A percentile compares a stretch with the other conserved stretches of the same genome.
Conservation (phyloP, 192 early-diverging fungal genomes). For the Coemansia sp. region DNA sequence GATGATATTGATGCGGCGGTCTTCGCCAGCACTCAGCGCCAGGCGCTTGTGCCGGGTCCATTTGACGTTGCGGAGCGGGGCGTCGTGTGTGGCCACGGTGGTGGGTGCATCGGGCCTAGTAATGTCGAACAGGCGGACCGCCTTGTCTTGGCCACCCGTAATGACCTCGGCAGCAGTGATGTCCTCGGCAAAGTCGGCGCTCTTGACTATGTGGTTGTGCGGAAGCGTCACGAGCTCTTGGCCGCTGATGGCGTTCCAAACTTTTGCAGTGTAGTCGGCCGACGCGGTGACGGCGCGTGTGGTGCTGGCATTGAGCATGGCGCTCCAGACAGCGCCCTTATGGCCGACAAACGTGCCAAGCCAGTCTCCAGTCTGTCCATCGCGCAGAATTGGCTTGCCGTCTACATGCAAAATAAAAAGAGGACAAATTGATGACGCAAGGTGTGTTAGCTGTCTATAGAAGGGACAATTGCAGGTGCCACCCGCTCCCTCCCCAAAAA, state of each 20-base stretch:
- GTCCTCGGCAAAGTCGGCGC: slow-evolving; percentile 77
- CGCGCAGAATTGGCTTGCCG: slow-evolving; percentile 81
- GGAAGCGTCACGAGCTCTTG: slow-evolving; percentile 66
- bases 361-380: slow-evolving; percentile 90
- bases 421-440: background rate
- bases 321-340: slow-evolving; percentile 91
- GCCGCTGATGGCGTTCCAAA: slow-evolving; percentile 86
- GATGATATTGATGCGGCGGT: slow-evolving; percentile 61
- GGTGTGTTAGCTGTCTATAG: background rate
- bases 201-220: slow-evolving; percentile 82
- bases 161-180: slow-evolving; percentile 58
- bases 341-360: slow-evolving; percentile 89
- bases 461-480: background rate
- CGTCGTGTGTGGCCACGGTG: slow-evolving; percentile 37
- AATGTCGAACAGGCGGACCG: slow-evolving; percentile 79
- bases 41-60: slow-evolving; percentile 52
- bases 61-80: slow-evolving; percentile 40
- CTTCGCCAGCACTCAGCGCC: slow-evolving; percentile 64
- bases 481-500: too few species aligned
- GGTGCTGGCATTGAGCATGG: slow-evolving; percentile 74
- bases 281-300: slow-evolving; percentile 87
- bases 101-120: slow-evolving; percentile 42
- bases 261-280: slow-evolving; percentile 87
- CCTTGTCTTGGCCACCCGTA: slow-evolving; percentile 83
- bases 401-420: slow-evolving; percentile 48